Base-by-base conservation (phyloP, 805 yeast species). In the Lachancea mirantina region DNA sequence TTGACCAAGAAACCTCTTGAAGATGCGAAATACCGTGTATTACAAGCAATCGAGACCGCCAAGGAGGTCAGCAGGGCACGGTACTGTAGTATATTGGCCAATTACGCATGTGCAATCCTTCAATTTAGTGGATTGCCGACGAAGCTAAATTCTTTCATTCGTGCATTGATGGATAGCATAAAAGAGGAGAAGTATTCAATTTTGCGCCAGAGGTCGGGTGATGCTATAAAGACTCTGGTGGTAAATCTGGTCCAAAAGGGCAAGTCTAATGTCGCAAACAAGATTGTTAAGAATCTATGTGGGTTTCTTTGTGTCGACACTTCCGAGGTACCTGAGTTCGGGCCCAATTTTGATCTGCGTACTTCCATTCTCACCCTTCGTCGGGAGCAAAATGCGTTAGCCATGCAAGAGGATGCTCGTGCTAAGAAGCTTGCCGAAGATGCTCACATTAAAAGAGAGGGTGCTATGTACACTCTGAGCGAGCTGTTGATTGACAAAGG, bases 301-400 rank as follows among this genome's bases (percentile, higher is more conserved):
- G 95, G 89, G 0, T 89, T 89, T 52, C 53, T 92, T 32, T 92
- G 98, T 61, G 96, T 88, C 19, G 98, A 89, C 53, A 85, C 96
- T 0, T 74, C 92, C 3, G 96, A 88, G 52, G 96, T 89, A 19
- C 98, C 98, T 2, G 96, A 85, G 49, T 92, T 84, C 50, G 65
- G 67, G 10, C 78, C 81, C 27, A 82, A 83, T 45, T 70, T 72
- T 23, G 57, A 60, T 9, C 63, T 68, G 35, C 66, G 58, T 11
- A 74, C 72, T 27, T 62, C 62, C 9, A 79, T 89, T 8, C 59
- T 88, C 33, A 84, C 96, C 1, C 65, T 87, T 45, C 66, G 74
- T 35, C 84, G 84, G 46, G 96, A 85, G 45, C 94, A 84, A 42
- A 74, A 78, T 1, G 67, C 67, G 30, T 58, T 75, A 1, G 79